Evolutionary conservation across 2,329 filamentous ascomycete species (phyloP).

Genomic region (Fusarium scirpi): DNA sequence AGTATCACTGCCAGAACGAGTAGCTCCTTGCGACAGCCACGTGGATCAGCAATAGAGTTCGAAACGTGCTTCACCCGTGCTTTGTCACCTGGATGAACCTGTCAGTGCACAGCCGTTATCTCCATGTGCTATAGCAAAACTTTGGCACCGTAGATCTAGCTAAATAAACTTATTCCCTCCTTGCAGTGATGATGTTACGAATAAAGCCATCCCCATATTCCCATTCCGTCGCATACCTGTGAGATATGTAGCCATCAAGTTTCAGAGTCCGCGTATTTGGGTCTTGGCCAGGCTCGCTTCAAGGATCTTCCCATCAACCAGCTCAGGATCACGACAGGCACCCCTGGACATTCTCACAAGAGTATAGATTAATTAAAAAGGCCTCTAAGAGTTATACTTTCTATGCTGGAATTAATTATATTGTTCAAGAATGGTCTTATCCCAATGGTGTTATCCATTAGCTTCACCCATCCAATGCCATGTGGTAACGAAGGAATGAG

Average conservation of each 20-base stretch:
- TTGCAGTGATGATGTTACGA: fast-evolving
- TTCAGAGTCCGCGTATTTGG: neutral
- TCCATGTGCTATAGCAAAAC: neutral
- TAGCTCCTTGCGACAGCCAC: too few relatives aligned
- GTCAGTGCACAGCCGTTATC: neutral
- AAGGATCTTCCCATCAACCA: neutral
- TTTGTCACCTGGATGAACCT: neutral
- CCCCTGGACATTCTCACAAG: neutral
- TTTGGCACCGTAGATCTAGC: neutral
- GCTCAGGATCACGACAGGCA: neutral
- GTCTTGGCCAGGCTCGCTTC: neutral
- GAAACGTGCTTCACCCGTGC: neutral
- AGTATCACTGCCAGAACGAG: too few relatives aligned
- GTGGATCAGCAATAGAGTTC: neutral
- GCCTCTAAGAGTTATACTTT: neutral
- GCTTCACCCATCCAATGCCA: neutral
- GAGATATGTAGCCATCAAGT: neutral
- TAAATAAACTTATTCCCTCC: neutral
- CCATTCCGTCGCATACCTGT: neutral
- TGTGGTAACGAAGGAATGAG: constrained; percentile 3
- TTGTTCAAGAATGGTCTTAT: neutral
- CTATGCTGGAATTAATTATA: neutral
- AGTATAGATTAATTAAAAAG: neutral
- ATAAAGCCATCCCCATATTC: neutral
- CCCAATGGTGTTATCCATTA: neutral